Base-by-base conservation (phyloP, 106 monocot species). In the Acanthochlamys bracteata region DNA sequence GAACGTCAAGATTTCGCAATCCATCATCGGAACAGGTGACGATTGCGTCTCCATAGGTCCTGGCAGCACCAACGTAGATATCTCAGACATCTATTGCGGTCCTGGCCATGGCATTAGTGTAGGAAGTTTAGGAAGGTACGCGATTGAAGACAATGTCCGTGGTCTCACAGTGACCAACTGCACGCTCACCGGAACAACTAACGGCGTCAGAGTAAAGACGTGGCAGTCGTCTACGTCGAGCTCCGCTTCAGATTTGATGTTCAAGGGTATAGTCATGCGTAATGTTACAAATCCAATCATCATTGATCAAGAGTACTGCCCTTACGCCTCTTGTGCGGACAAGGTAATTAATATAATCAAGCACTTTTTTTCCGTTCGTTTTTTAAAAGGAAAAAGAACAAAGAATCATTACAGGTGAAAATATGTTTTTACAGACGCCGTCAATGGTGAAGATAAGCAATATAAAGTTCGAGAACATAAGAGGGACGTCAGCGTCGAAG, bases 171-270 rank as follows among this genome's bases (percentile, higher is more conserved):
- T 87, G 2, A 25, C n/a, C 7, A 71, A 83, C 45, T 79, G 71
- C 67, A 82, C 79, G 16, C 42, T 87, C 8, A 72, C 17, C 0
- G 53, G 65, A 10, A 83, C 80, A 1, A 53, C 41, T 0, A 83
- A 80, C 24, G 83, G 87, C 0, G 8, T 87, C 4, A 56, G 83
- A 52, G 71, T 87, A 69, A 87, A 87, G 71, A 79, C 86, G 0
- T 87, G 82, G 79, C 63, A 73, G 14, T 25, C 53, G 6, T 74
- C 55, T 10, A 40, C 61, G 8, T 27, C 52, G 15, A 20, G 53
- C 4, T 43, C 22, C 11, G 73, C 73, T 20, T 46, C 60, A 11
- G 25, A 77, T 26, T 56, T 82, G 22, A 4, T 25, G 0, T 74
- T 57, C 13, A 42, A 74, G 17, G 53, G 64, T 25, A 26, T 73